Evolutionary conservation across 192 early-diverging fungal species (phyloP).

Genomic region (Coemansia sp.): DNA sequence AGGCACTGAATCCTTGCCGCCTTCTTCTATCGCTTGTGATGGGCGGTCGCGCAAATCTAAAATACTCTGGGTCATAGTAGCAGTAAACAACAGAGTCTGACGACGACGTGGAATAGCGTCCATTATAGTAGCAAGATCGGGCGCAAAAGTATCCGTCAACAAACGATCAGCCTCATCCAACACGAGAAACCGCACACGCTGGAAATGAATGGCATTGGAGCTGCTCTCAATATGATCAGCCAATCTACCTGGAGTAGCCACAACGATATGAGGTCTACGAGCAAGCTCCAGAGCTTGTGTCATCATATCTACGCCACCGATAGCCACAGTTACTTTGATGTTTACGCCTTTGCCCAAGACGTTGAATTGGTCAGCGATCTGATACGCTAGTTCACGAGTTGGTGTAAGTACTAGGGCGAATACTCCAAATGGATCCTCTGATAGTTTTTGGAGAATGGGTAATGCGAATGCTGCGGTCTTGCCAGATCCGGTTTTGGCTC

Average conservation of each 20-base stretch:
- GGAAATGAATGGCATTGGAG: constrained; percentile 71
- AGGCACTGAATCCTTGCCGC: background rate
- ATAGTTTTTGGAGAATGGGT: constrained; percentile 93
- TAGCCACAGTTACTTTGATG: constrained; percentile 81
- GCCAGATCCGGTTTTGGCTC: constrained; percentile 95
- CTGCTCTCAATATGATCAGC: constrained; percentile 90
- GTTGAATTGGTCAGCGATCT: constrained; percentile 98
- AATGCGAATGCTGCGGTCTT: constrained; percentile 99
- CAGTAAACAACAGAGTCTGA: constrained; percentile 95
- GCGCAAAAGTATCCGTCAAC: constrained; percentile 81
- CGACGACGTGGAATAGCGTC: constrained; percentile 76
- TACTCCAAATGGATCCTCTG: constrained; percentile 95
- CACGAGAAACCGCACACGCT: constrained; percentile 80
- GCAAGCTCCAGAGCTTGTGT: constrained; percentile 86
- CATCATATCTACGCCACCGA: constrained; percentile 96
- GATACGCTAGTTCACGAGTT: constrained; percentile 95
- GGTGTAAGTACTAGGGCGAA: constrained; percentile 97
- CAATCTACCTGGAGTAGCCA: constrained; percentile 94
- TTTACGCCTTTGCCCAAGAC: constrained; percentile 88
- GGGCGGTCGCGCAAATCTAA: constrained; percentile 64
- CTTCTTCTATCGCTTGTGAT: background rate
- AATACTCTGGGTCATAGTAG: constrained; percentile 94
- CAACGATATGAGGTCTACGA: constrained; percentile 85
- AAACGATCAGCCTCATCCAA: constrained; percentile 97
- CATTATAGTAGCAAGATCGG: constrained; percentile 82